Evolutionary conservation across 495 filamentous ascomycete species (phyloP).

Genomic region (Hypoxylon crocopeplum): DNA sequence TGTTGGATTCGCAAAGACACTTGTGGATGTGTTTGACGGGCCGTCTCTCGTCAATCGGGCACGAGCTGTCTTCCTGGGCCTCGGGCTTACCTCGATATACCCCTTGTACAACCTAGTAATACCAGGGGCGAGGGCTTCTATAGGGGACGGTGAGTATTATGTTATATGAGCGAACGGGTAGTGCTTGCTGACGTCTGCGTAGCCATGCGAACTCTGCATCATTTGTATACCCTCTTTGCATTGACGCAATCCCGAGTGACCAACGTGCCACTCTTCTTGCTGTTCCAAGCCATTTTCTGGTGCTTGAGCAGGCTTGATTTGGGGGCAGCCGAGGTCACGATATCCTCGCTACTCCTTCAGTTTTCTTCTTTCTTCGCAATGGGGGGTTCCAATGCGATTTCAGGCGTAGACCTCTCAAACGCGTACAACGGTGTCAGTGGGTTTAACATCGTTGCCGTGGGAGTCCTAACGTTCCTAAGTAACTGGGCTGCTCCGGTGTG

Average conservation of each 20-base stretch:
- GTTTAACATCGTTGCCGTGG: constrained; percentile 73
- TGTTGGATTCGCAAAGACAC: constrained; percentile 51
- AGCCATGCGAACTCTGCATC: constrained; percentile 61
- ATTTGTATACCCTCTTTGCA: constrained; percentile 77
- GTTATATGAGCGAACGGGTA: not conserved
- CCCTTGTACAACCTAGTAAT: constrained; percentile 39
- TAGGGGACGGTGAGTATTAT: constrained; percentile 34
- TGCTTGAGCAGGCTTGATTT: constrained; percentile 59
- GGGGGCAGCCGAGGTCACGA: constrained; percentile 61
- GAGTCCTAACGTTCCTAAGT: constrained; percentile 78
- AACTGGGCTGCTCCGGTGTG: constrained; percentile 95
- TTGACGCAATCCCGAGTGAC: constrained; percentile 84
- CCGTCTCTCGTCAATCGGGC: constrained; percentile 59
- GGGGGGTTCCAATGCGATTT: constrained; percentile 91
- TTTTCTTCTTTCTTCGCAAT: constrained; percentile 86
- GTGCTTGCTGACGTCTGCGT: constrained; percentile 20
- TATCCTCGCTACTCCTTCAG: constrained; percentile 71
- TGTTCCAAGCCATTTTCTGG: constrained; percentile 67
- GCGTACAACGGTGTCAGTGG: constrained; percentile 82
- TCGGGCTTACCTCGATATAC: constrained; percentile 52
- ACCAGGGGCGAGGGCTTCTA: constrained; percentile 29
- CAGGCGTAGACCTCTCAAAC: constrained; percentile 80
- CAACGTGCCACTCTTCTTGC: constrained; percentile 82
- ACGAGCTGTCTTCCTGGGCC: constrained; percentile 59
- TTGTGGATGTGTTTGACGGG: constrained; percentile 53